Evolutionary conservation across 2,329 filamentous ascomycete genomes (phyloP), one percentile per base, ranked within the genome.

Genomic region (Endoconidiophora laricicola): DNA sequence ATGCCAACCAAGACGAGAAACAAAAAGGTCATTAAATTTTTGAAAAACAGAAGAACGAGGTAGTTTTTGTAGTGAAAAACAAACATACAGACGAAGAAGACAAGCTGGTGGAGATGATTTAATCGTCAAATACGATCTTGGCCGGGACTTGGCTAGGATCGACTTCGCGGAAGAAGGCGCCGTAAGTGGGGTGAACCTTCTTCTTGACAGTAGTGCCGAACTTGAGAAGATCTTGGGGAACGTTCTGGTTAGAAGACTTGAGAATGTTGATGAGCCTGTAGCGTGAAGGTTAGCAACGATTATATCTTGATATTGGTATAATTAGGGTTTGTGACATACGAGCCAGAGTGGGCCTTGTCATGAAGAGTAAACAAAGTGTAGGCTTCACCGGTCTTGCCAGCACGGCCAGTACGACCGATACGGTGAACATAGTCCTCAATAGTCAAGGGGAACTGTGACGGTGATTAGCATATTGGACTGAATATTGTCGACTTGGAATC

Each of bases 121-220:
- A 54, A 44, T 55, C 50, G 36, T 56, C 86, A 69, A 95, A 95
- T 44, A 79, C 88, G 62, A 95, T 94, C 72, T 94, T 95, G 52
- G 83, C 91, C 24, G 85, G 81, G 65, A 84, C 81, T 67, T 90
- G 83, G 63, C 76, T 85, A 64, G 81, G 81, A 58, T 86, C 83
- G 6, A 85, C 79, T 58, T 95, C 86, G 67, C 91, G 94, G 73
- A 84, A 94, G 63, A 96, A 96, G 29, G 87, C 86, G 52, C 91
- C 91, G 62, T 96, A 98, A 44, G 85, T 83, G 60, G 87, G 84
- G 68, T 98, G 91, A 45, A 80, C 77, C 86, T 96, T 96, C 78
- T 94, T 95, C 78, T 96, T 98, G 48, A 98, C 91, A 1, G 90
- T 96, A 20, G 87, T 94, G 59, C 91, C 91, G 58, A 95, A 98